A percentile compares a stretch with the other conserved stretches of the same genome.
Conservation (phyloP, 306 rosid genomes). For the Spatholobus suberectus region DNA sequence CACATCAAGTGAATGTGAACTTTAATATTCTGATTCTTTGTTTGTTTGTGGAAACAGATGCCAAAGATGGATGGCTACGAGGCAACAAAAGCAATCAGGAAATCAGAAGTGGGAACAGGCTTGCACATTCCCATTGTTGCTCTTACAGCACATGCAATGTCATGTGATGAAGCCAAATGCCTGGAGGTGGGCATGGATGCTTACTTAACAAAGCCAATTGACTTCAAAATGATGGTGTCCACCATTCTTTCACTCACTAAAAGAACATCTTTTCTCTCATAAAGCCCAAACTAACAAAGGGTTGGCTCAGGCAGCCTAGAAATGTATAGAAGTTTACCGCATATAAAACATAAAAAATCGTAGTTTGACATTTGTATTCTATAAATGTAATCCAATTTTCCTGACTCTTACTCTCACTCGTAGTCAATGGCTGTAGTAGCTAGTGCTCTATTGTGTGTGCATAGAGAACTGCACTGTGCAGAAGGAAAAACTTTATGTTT, state of each 20-base stretch:
- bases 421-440: conserved; percentile 2
- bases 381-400: conserved; percentile 37
- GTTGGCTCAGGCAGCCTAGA: conserved; percentile 30
- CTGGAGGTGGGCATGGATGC: conserved; percentile 99
- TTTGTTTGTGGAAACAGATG: conserved; percentile 65
- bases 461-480: neutral
- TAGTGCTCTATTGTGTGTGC: conserved; percentile 25
- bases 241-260: conserved; percentile 94
- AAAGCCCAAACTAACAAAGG: conserved; percentile 30
- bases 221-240: conserved; percentile 92
- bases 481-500: conserved; percentile 8
- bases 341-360: conserved; percentile 12
- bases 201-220: conserved; percentile 95
- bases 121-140: conserved; percentile 93
- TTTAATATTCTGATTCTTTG: conserved; percentile 9
- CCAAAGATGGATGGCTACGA: conserved; percentile 99
- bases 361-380: conserved; percentile 30
- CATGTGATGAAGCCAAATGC: conserved; percentile 98
- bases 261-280: conserved; percentile 41
- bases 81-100: conserved; percentile 94
- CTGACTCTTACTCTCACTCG: neutral
- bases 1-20: conserved; percentile 4
- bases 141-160: conserved; percentile 98
- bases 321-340: conserved; percentile 34
- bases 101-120: conserved; percentile 72